Base-by-base conservation (phyloP, 257 asterid genomes). In the Ehretia macrophylla region DNA sequence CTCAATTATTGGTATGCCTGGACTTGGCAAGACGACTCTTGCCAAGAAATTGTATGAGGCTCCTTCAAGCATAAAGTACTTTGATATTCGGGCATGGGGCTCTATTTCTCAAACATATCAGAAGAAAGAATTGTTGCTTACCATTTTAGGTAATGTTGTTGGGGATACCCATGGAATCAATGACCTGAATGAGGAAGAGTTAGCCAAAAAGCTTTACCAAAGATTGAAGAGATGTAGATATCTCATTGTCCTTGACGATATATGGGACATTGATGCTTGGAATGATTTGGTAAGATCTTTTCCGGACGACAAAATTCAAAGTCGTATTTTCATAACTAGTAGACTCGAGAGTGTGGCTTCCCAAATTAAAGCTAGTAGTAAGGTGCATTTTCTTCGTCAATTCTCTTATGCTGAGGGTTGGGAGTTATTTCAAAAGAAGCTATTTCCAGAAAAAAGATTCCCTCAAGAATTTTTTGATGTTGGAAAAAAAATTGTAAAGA, bases 361-460 rank as follows among this genome's bases (percentile, higher is more conserved):
- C 0, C 0, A 21, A 21, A 38, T 38, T 59, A 42, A 0, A 21
- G 18, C 0, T 8, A 17, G 13, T 17, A 59, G 9, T 45, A 5
- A 59, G 13, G 42, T 51, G 1, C 40, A 1, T 0, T 0, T 0
- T 10, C 54, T 59, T 44, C 45, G 4, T 8, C 0, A 0, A 1
- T 17, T 59, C 11, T 0, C 48, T 11, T 8, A 14, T 20, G 54
- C 0, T 14, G 54, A 44, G 11, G 20, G 54, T 45, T 59, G 64
- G 64, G 14, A 0, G 20, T 59, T 59, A 45, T 51, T 59, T 0
- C 8, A 21, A 46, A 45, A 5, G 10, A 45, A 59, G 50, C 39
- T 45, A 16, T 12, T 46, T 59, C 14, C 39, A 11, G 22, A 59
- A 21, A 21, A 0, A 44, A 0, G 0, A 3, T 58, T 18, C 1